Evolutionary conservation across 495 filamentous ascomycete species (phyloP), one percentile per base, ranked within the genome.

Genomic region (Aspergillus hancockii): DNA sequence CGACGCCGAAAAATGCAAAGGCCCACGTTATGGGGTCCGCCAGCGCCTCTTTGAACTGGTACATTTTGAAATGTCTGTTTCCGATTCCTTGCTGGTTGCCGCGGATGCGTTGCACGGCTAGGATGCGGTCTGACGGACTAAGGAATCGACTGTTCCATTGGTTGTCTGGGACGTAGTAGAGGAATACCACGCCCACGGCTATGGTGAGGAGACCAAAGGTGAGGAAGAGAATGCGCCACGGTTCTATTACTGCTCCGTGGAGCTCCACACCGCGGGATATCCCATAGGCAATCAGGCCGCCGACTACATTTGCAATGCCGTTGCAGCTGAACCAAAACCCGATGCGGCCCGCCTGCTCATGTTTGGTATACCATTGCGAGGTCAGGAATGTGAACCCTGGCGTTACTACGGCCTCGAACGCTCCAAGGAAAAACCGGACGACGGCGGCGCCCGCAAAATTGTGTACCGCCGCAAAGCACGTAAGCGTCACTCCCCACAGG

Each of bases 371-470:
- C 55, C 55, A 57, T 38, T 32, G 49, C 9, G 16, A 23, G 6
- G 55, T 57, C 8, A 57, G 49, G 14, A 50, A n/a, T 4, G 36
- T 49, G 46, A 57, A 57, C 10, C 55, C 55, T 16, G 55, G 55
- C 2, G 41, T 47, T 6, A 57, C 43, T 34, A 43, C 38, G n/a
- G 41, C 43, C 21, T 57, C 55, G 41, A 46, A 22, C 2, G 23
- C 49, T 8, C 49, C 49, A 10, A 51, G 23, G 12, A 57, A 34
- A 21, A 40, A 38, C 41, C 55, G 41, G 16, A 46, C 25, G n/a
- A 50, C 19, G 23, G 32, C 32, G 8, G 32, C 18, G 22, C 51
- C 19, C 30, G 30, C n/a, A 14, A 36, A 53, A 18, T 53, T 53
- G n/a, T 19, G 28, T 19, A 31, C 32, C 12, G 32, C 30, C 5